phyloP scores from a whole-genome alignment of 2,329 filamentous ascomycete genomes.

The Fusarium duplospermum region DNA sequence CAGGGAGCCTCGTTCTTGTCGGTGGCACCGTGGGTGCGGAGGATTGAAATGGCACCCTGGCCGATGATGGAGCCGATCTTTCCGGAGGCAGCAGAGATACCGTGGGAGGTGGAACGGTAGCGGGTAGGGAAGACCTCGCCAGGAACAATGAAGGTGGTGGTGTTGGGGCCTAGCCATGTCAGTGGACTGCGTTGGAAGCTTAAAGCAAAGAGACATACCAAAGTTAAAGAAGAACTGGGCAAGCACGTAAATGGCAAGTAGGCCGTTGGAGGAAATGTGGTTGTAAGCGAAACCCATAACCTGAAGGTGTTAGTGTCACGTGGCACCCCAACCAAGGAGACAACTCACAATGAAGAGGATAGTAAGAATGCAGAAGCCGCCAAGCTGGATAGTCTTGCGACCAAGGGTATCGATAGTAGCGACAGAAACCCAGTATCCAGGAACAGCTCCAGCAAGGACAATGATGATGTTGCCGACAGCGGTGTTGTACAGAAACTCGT shows the following conservation, averaged over 20 bases:
- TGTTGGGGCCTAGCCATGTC: constrained; percentile 58
- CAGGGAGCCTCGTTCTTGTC: constrained; percentile 63
- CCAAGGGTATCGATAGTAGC: constrained; percentile 79
- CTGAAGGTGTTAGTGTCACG: constrained; percentile 5
- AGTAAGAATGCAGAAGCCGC: constrained; percentile 70
- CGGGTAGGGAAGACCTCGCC: constrained; percentile 68
- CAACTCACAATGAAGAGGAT: constrained; percentile 63
- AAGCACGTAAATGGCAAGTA: constrained; percentile 67
- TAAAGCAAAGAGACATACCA: constrained; percentile 41
- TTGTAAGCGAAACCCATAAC: constrained; percentile 73
- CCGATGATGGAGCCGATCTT: constrained; percentile 69
- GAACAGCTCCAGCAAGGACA: constrained; percentile 81
- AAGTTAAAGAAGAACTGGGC: constrained; percentile 72
- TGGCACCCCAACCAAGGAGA: rapidly evolving
- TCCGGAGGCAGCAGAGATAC: constrained; percentile 66
- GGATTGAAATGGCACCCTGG: constrained; percentile 67
- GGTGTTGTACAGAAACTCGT: constrained; percentile 78
- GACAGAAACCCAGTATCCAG: constrained; percentile 85
- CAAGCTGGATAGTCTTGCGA: constrained; percentile 81
- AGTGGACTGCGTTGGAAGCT: neutral
- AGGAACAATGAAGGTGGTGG: constrained; percentile 68
- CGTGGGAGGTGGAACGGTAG: constrained; percentile 68
- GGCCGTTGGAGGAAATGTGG: constrained; percentile 61
- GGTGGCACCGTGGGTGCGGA: constrained; percentile 60
- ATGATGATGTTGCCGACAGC: constrained; percentile 84